Evolutionary conservation across 352 stramenopile genomes (phyloP).

Genomic region (Pythium insidiosum): DNA sequence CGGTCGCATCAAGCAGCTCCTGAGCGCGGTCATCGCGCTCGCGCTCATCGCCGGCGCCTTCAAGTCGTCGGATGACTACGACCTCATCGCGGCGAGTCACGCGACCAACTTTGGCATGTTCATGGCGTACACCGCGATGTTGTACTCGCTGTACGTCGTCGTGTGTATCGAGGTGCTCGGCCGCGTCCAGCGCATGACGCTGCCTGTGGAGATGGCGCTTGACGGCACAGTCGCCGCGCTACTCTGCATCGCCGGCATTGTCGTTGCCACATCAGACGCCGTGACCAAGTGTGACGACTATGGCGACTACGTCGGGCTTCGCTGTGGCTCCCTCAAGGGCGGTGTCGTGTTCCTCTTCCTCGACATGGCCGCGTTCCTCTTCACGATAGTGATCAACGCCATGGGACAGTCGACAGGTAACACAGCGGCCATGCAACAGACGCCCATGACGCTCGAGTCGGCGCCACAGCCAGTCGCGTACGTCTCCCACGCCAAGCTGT

Average conservation of each 20-base stretch:
- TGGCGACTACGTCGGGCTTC: constrained; percentile 4
- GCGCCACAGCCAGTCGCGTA: too few species aligned
- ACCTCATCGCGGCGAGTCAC: constrained; percentile 14
- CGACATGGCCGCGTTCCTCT: constrained; percentile 19
- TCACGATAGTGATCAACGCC: neutral
- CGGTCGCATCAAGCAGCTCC: constrained; percentile 34
- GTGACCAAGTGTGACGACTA: constrained; percentile 33
- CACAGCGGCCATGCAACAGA: too few species aligned
- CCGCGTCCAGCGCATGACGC: constrained; percentile 16
- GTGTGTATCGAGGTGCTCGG: constrained; percentile 41
- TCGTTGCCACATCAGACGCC: constrained; percentile 35
- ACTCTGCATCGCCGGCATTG: constrained; percentile 47
- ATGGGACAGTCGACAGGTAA: too few species aligned
- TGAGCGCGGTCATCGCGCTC: constrained; percentile 49
- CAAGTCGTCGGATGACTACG: neutral
- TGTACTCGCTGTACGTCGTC: constrained; percentile 45
- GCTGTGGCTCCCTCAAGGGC: constrained; percentile 41
- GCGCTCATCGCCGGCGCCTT: constrained; percentile 31
- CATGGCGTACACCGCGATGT: constrained; percentile 52
- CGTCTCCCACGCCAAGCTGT: too few species aligned
- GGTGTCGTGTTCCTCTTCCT: constrained; percentile 49
- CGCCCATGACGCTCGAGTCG: too few species aligned
- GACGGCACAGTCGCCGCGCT: constrained; percentile 29
- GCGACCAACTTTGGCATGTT: constrained; percentile 45
- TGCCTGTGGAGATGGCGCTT: constrained; percentile 17